phyloP scores from a whole-genome alignment of 129 eudicot species.

The Calendula officinalis region DNA sequence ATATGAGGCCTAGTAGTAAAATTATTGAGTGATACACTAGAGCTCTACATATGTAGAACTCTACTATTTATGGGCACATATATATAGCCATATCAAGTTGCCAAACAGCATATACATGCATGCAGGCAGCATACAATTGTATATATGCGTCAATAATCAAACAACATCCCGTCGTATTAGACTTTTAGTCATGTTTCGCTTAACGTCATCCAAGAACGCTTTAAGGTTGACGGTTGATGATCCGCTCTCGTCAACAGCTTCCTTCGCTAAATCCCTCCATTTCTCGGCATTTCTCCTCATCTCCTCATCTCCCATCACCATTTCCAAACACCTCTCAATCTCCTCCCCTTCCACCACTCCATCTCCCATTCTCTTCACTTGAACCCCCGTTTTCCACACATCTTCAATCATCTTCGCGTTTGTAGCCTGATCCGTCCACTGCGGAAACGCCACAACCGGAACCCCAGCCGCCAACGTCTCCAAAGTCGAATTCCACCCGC shows the following conservation, averaged over 20 bases:
- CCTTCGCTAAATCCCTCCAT: slow-evolving; percentile 49
- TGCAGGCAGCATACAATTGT: no score
- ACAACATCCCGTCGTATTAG: no score
- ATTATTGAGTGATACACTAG: no score
- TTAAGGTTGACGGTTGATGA: slow-evolving; percentile 43
- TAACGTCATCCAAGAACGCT: slow-evolving; percentile 33
- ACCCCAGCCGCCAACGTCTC: slow-evolving; percentile 55
- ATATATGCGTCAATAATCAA: no score
- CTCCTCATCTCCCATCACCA: slow-evolving; percentile 51
- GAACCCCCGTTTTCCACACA: slow-evolving; percentile 53
- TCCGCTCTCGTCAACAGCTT: slow-evolving; percentile 49
- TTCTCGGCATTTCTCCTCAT: slow-evolving; percentile 44
- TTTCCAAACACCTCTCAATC: slow-evolving; percentile 43
- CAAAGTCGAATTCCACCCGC: slow-evolving; percentile 69
- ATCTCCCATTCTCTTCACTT: slow-evolving; percentile 36
- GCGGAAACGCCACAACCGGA: slow-evolving; percentile 64
- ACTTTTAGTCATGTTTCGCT: no score
- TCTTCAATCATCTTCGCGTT: slow-evolving; percentile 58
- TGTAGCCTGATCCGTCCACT: slow-evolving; percentile 64
- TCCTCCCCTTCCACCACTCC: slow-evolving; percentile 52
- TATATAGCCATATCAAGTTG: no score
- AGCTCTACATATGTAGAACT: no score
- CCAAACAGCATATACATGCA: no score
- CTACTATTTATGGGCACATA: no score
- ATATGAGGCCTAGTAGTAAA: no score